These are phyloP conservation scores for Epipyxis sp. DNA, from an alignment of 108 stramenopile genomes.

Conservation along the genomic window DNA sequence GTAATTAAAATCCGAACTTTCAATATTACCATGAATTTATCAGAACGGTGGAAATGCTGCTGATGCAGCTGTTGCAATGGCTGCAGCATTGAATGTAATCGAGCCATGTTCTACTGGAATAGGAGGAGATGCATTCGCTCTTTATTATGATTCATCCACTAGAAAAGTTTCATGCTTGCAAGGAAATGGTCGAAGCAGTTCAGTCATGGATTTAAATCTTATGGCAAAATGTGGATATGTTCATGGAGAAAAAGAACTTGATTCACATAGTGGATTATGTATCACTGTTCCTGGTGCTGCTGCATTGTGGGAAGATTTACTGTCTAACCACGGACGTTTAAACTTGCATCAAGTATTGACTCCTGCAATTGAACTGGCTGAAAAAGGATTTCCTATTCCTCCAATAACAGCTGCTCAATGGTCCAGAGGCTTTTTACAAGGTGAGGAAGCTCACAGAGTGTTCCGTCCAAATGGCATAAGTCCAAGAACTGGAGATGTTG, in stretches of 20 bases:
- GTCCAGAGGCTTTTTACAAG: slow-evolving; percentile 37
- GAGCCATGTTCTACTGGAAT: slow-evolving; percentile 51
- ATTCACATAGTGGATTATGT: slow-evolving; percentile 36
- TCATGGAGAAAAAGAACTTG: neutral
- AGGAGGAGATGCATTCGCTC: slow-evolving; percentile 62
- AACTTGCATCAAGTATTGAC: slow-evolving; percentile 72
- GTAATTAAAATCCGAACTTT: too few species aligned
- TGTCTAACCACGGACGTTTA: slow-evolving; percentile 61
- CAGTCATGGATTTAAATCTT: slow-evolving; percentile 61
- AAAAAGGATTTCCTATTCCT: slow-evolving; percentile 81
- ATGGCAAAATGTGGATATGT: neutral
- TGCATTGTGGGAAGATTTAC: slow-evolving; percentile 76
- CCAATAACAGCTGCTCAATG: slow-evolving; percentile 78
- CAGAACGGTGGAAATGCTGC: slow-evolving; percentile 58
- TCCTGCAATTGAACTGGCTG: slow-evolving; percentile 82
- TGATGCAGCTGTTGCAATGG: slow-evolving; percentile 60
- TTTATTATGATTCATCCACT: slow-evolving; percentile 73
- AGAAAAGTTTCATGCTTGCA: slow-evolving; percentile 70
- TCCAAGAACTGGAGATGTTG: slow-evolving; percentile 61
- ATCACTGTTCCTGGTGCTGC: slow-evolving; percentile 95
- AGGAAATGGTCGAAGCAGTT: slow-evolving; percentile 73
- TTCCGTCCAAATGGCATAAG: neutral
- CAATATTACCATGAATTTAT: too few species aligned
- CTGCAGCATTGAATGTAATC: slow-evolving; percentile 56
- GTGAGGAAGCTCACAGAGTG: slow-evolving; percentile 21